phyloP scores from a whole-genome alignment of 2,329 filamentous ascomycete genomes.

The Neopestalotiopsis sp. region DNA sequence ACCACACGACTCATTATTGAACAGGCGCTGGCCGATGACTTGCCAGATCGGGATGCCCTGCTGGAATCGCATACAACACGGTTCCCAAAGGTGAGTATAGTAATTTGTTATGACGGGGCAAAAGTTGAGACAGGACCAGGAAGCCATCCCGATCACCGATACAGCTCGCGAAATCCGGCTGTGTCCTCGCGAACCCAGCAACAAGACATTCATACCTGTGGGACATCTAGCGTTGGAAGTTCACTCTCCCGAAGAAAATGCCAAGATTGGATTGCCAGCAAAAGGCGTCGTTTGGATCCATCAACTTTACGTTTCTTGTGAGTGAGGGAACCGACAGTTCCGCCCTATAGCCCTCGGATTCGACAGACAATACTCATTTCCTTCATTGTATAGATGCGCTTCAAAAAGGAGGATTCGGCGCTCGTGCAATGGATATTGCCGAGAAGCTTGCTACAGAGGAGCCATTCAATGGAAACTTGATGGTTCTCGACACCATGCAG shows the following conservation, averaged over 20 bases:
- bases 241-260: conserved; percentile 36
- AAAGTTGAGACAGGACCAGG: conserved; percentile 27
- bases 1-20: conserved; percentile 9
- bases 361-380: background rate
- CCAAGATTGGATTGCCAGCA: conserved; percentile 36
- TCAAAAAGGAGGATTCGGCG: conserved; percentile 42
- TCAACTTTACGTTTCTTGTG: conserved; percentile 45
- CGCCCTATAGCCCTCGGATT: background rate
- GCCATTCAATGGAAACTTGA: conserved; percentile 39
- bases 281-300: conserved; percentile 44
- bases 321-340: background rate
- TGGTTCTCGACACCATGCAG: conserved; percentile 43
- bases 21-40: conserved; percentile 37
- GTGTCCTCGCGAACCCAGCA: conserved; percentile 35
- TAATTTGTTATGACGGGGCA: background rate
- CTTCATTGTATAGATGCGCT: conserved; percentile 29
- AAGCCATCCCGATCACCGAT: conserved; percentile 40
- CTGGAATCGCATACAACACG: conserved; percentile 36
- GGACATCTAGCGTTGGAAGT: conserved; percentile 46
- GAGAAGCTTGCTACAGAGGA: conserved; percentile 38
- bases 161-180: conserved; percentile 38
- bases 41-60: conserved; percentile 35
- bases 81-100: conserved; percentile 35
- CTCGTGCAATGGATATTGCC: conserved; percentile 40
- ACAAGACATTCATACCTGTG: conserved; percentile 41